Base-by-base conservation (phyloP, 345 rosid genomes). In the Linum tenue region DNA sequence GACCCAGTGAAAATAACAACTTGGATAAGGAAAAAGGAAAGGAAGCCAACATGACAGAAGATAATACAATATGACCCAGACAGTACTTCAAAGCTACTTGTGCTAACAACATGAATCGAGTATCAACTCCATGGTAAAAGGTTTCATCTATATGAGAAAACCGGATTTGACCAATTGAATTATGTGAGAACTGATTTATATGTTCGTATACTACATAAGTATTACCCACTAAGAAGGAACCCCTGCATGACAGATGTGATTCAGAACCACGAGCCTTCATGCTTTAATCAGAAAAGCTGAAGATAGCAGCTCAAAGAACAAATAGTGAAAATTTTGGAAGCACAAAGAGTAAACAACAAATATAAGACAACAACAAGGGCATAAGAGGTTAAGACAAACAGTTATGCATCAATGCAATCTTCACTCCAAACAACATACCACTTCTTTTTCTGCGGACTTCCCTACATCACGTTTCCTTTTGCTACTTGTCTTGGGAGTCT, bases 391-490 rank as follows among this genome's bases (percentile, higher is more conserved):
- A 4, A 48, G 31, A 22, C 31, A 22, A 22, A 22, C 31, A 22
- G 31, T 22, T 22, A 22, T 22, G 31, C 31, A 22, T 1, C 31
- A 22, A 22, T 22, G 31, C 31, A 22, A 22, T 22, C 31, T 22
- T 22, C 31, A 22, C 31, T 48, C 4, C 6, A 55, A 35, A 63
- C 10, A 35, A 73, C 84, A 63, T 76, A 85, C 90, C 69, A 84
- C 84, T 59, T 79, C 86, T 72, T 15, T 48, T 48, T 9, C 53
- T 15, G 14, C 6, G 11, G 14, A 1, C 14, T 83, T 81, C 53
- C 66, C 89, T 38, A 71, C 70, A 61, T 84, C 73, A 12, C 73
- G 86, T 76, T 79, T 91, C 69, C 90, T 78, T 85, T 84, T 91
- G 61, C 73, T 39, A 73, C 64, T 75, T 60, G 83, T 67, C 82